phyloP scores from a whole-genome alignment of 768 basidiomycete species.

The Russula ochroleuca region DNA sequence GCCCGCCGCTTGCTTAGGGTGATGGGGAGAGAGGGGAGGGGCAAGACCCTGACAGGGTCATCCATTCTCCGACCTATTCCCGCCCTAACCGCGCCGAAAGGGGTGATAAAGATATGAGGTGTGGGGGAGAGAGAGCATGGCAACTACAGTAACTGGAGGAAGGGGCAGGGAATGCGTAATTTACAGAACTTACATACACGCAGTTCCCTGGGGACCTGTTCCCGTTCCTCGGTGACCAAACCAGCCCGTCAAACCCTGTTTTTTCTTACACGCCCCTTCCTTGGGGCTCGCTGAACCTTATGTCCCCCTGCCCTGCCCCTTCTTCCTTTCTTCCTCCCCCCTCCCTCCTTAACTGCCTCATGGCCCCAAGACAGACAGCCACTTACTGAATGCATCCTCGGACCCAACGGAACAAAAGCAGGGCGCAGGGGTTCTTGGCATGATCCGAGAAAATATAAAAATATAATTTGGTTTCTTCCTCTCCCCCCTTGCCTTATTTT shows the following conservation, averaged over 20 bases:
- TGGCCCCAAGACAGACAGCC: neutral
- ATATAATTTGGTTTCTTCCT: neutral
- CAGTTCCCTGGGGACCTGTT: constrained; percentile 11
- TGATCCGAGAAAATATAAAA: constrained; percentile 10
- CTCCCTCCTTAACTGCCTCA: neutral
- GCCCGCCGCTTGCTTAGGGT: neutral
- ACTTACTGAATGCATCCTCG: constrained; percentile 4
- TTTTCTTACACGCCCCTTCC: constrained; percentile 10
- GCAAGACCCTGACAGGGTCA: neutral
- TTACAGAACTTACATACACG: neutral
- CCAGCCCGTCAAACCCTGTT: constrained; percentile 17
- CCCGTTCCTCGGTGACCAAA: constrained; percentile 21
- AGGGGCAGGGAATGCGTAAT: constrained; percentile 2
- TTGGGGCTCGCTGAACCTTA: constrained; percentile 12
- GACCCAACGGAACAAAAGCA: constrained; percentile 2
- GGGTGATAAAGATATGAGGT: neutral
- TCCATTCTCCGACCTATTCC: constrained; percentile 1
- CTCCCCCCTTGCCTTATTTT: neutral
- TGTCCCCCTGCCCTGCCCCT: neutral
- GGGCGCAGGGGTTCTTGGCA: constrained; percentile 1
- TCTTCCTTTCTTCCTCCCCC: neutral
- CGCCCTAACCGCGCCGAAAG: neutral
- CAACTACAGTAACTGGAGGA: neutral
- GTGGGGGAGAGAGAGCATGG: neutral
- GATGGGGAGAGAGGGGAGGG: neutral